phyloP scores from a whole-genome alignment of 2,329 filamentous ascomycete species.

The Trichoderma koningii region DNA sequence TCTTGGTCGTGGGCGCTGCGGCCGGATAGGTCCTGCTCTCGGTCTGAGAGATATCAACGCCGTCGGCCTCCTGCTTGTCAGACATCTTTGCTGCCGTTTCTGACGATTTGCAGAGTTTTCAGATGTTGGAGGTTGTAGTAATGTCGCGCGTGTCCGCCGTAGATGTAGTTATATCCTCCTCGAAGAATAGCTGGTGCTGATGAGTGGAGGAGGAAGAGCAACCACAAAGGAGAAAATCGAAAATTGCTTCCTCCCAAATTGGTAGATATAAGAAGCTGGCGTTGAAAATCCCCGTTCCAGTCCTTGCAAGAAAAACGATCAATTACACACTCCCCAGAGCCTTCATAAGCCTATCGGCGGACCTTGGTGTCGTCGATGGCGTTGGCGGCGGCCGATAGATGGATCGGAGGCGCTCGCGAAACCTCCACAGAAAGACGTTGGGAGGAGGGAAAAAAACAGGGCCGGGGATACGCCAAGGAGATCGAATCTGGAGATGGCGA shows the following conservation, averaged over 20 bases:
- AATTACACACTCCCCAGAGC: constrained; percentile 15
- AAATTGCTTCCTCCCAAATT: neutral
- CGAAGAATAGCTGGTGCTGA: too few species aligned
- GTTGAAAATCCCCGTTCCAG: constrained; percentile 14
- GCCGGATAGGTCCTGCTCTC: constrained; percentile 37
- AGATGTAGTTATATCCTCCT: too few species aligned
- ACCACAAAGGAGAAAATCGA: neutral
- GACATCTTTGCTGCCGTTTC: constrained; percentile 38
- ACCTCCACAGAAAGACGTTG: constrained; percentile 23
- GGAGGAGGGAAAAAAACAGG: constrained; percentile 19
- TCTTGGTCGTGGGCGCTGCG: constrained; percentile 39
- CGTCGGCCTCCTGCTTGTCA: constrained; percentile 44
- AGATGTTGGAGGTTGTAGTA: neutral
- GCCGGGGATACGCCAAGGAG: constrained; percentile 8
- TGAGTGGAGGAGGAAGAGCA: neutral
- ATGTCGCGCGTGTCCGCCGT: neutral
- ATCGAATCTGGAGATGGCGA: constrained; percentile 24
- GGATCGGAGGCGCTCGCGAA: constrained; percentile 16
- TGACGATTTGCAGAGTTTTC: neutral
- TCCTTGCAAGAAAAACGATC: neutral
- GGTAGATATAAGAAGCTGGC: neutral
- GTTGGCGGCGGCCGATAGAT: constrained; percentile 17
- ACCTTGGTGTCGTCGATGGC: constrained; percentile 8
- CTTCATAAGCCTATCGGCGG: constrained; percentile 2
- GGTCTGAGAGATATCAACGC: constrained; percentile 40